Base-by-base conservation (phyloP, 169 alveolate genomes). In the Cryptosporidium meleagridis region DNA sequence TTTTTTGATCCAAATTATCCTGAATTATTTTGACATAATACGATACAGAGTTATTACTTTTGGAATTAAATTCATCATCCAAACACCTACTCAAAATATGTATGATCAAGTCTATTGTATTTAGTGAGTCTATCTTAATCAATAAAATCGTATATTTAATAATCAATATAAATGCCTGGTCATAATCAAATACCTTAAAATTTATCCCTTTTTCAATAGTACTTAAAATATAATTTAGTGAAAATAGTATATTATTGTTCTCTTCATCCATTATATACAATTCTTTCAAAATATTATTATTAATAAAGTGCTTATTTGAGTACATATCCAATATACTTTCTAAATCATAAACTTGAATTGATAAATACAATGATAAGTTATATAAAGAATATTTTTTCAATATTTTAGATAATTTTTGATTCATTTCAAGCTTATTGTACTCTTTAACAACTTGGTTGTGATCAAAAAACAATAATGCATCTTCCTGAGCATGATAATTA, bases 131-230 rank as follows among this genome's bases (percentile, higher is more conserved):
- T 5, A 65, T 65, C 9, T 80, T 51, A 41, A 23, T 48, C 23
- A 80, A 26, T 44, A 80, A 65, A 65, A 62, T 69, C 2, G 89
- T 44, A 31, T 80, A 80, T 14, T 62, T 80, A 26, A 31, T 80
- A 18, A 80, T 59, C 39, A 80, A 35, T 3, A 16, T 23, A 23
- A 80, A 67, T 14, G 44, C 65, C 10, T 80, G 80, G 18, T 80
- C 51, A 51, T 80, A 80, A 33, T 39, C 52, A 51, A 80, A 80
- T 10, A 80, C 52, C 4, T 65, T 65, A n/a, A 41, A 45, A 3
- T 62, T 80, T 5, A 80, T 80, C 31, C 89, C 89, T n/a, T 80
- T 80, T 62, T 80, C 89, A n/a, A 80, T 80, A 0, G 89, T 80
- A 14, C 31, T 45, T 31, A 80, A 7, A 37, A 65, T 59, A 51